These are phyloP conservation scores for Hypericum perforatum DNA, from an alignment of 345 rosid species.

Conservation along the genomic window DNA sequence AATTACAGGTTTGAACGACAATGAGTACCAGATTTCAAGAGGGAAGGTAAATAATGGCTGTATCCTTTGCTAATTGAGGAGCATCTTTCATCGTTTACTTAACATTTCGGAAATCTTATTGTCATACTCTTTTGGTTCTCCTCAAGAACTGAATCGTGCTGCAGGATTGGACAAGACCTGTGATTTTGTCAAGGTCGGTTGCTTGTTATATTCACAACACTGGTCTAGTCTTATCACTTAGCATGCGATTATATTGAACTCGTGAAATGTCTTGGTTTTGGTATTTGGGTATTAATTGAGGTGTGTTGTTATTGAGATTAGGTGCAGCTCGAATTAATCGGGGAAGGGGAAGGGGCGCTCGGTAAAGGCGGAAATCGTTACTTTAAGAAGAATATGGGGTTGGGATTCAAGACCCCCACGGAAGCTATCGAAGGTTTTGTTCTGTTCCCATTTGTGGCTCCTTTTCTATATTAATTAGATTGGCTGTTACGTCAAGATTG, in stretches of 20 bases:
- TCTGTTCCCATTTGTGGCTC: no score
- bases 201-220: no score
- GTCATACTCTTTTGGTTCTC: conserved; percentile 7
- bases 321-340: no score
- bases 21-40: conserved; percentile 93
- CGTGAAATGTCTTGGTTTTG: background rate
- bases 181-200: conserved; percentile 77
- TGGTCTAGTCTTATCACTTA: background rate
- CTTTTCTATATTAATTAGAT: no score
- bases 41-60: conserved; percentile 54
- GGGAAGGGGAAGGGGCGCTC: no score
- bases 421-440: no score
- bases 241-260: background rate
- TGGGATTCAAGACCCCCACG: no score
- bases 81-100: background rate
- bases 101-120: background rate
- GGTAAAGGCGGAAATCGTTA: no score
- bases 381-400: no score
- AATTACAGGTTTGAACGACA: conserved; percentile 88
- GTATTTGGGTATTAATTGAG: no score
- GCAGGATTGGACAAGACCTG: conserved; percentile 87
- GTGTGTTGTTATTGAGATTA: no score
- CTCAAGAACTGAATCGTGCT: conserved; percentile 65
- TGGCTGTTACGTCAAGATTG: no score
- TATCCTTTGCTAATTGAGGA: background rate